Evolutionary conservation across 305 asterid species (phyloP).

Genomic region (Fraxinus nigra): DNA sequence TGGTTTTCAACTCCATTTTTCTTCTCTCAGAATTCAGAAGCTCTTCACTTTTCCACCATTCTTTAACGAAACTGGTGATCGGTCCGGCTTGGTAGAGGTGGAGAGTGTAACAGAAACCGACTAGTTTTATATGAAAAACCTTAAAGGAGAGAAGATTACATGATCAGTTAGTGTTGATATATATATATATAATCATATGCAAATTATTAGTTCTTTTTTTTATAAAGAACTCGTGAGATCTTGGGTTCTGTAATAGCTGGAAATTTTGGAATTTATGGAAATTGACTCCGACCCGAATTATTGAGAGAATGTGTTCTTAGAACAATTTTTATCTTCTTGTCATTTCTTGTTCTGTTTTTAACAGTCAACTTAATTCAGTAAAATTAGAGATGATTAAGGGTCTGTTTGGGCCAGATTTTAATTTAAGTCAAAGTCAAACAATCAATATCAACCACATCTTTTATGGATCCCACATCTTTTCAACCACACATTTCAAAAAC

Average conservation of each 20-base stretch:
- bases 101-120: slow-evolving; percentile 14
- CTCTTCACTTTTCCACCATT: slow-evolving; percentile 25
- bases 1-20: slow-evolving; percentile 37
- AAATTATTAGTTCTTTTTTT: slow-evolving; percentile 29
- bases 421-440: too few species aligned
- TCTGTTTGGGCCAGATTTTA: too few species aligned
- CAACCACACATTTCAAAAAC: too few species aligned
- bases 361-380: slow-evolving; percentile 29
- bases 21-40: slow-evolving; percentile 3
- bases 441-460: too few species aligned
- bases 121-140: slow-evolving; percentile 17
- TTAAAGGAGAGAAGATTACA: slow-evolving; percentile 28
- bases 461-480: too few species aligned
- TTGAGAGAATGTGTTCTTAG: slow-evolving; percentile 63
- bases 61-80: slow-evolving; percentile 24
- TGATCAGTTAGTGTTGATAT: slow-evolving; percentile 29
- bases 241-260: slow-evolving; percentile 64
- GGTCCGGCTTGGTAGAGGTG: slow-evolving; percentile 33
- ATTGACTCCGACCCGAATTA: slow-evolving; percentile 56
- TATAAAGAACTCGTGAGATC: slow-evolving; percentile 57
- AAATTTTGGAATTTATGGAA: slow-evolving; percentile 48
- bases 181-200: slow-evolving; percentile 22
- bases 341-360: slow-evolving; percentile 14
- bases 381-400: not conserved
- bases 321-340: not conserved